Conservation (phyloP, 441 rosid species). For the Geranium incanum region DNA sequence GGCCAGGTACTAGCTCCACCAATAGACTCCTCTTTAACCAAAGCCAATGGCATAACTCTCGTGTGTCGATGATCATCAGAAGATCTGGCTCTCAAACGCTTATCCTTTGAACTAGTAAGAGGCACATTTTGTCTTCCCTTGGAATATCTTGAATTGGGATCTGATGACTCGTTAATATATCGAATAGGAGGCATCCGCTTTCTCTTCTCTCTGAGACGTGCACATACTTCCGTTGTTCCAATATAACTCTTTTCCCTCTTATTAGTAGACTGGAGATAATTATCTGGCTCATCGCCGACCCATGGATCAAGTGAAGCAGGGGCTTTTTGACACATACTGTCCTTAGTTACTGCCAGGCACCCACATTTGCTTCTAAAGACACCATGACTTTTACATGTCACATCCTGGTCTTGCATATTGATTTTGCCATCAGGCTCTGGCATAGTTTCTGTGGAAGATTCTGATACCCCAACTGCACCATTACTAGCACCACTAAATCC, state of each 20-base stretch:
- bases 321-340: slow-evolving; percentile 14
- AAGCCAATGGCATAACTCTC: neutral
- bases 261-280: slow-evolving; percentile 39
- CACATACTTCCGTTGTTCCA: slow-evolving; percentile 21
- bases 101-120: slow-evolving; percentile 23
- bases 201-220: slow-evolving; percentile 31
- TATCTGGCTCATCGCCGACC: slow-evolving; percentile 33
- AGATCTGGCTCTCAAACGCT: slow-evolving; percentile 27
- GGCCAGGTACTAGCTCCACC: slow-evolving; percentile 23
- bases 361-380: slow-evolving; percentile 24
- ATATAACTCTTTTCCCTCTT: slow-evolving; percentile 35
- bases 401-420: slow-evolving; percentile 28
- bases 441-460: slow-evolving; percentile 39
- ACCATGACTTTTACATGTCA: slow-evolving; percentile 20
- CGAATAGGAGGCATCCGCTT: slow-evolving; percentile 41
- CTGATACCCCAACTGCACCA: slow-evolving; percentile 41
- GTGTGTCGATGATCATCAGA: slow-evolving; percentile 19
- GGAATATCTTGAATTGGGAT: slow-evolving; percentile 21
- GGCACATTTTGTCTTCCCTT: slow-evolving; percentile 20
- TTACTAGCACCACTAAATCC: slow-evolving; percentile 50
- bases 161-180: slow-evolving; percentile 46
- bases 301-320: slow-evolving; percentile 21
- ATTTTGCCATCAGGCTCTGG: slow-evolving; percentile 17
- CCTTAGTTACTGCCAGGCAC: slow-evolving; percentile 19
- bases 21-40: slow-evolving; percentile 22